Evolutionary conservation across 768 basidiomycete genomes (phyloP).

Genomic region (Aureoboletus auriporus): DNA sequence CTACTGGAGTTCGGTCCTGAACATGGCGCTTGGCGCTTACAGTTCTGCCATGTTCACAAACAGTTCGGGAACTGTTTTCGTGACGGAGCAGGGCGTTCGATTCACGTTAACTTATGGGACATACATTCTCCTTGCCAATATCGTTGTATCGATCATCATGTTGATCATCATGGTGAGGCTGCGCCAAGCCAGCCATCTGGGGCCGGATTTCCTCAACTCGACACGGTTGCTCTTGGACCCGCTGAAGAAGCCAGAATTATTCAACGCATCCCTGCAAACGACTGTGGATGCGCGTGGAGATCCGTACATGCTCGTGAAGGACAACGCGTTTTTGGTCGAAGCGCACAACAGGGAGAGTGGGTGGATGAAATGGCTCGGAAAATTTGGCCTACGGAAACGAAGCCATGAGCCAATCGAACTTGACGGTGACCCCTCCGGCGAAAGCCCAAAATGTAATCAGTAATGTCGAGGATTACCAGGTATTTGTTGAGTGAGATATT

Average conservation of each 20-base stretch:
- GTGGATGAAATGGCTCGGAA: too few relatives aligned
- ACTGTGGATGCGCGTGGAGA: neutral
- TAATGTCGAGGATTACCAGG: too few relatives aligned
- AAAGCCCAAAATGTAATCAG: too few relatives aligned
- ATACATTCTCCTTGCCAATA: neutral
- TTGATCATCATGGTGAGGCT: neutral
- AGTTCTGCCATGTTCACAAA: neutral
- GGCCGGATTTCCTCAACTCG: constrained; percentile 1
- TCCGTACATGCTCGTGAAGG: constrained; percentile 1
- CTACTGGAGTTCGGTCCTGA: constrained; percentile 6
- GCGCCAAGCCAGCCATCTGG: neutral
- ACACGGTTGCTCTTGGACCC: constrained; percentile 3
- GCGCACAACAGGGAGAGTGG: too few relatives aligned
- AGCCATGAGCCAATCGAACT: too few relatives aligned
- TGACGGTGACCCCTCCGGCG: too few relatives aligned
- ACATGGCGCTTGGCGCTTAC: neutral
- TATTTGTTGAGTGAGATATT: too few relatives aligned
- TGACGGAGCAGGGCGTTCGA: neutral
- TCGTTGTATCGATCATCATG: constrained; percentile 1
- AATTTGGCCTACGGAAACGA: neutral
- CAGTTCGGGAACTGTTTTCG: neutral
- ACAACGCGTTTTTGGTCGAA: neutral
- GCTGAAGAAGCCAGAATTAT: neutral
- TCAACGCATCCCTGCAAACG: neutral
- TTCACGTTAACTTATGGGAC: neutral